Evolutionary conservation across 148 eudicot genomes (phyloP).

Genomic region (Hydrangea macrophylla): DNA sequence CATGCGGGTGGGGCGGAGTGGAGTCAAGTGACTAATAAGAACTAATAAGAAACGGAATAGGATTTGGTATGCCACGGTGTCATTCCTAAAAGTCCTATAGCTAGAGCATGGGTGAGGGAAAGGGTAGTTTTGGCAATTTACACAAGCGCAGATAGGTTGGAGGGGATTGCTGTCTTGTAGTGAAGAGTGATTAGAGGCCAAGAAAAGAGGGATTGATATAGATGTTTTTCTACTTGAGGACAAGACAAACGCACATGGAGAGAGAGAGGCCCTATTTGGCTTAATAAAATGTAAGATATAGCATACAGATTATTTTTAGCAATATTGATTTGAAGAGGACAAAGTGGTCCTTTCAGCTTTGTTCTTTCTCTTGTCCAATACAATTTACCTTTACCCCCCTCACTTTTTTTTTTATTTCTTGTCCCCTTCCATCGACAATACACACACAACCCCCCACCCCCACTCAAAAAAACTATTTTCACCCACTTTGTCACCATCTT

Average conservation of each 20-base stretch:
- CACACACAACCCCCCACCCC: constrained; percentile 26
- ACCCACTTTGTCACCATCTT: background rate
- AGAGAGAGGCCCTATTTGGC: background rate
- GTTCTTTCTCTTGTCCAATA: constrained; percentile 31
- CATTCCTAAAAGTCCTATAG: too few relatives aligned
- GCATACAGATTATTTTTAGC: too few relatives aligned
- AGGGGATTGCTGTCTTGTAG: too few relatives aligned
- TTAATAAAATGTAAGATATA: too few relatives aligned
- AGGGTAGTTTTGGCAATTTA: too few relatives aligned
- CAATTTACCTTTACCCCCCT: constrained; percentile 37
- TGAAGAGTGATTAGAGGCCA: background rate
- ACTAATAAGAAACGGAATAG: too few relatives aligned
- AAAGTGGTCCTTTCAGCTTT: constrained; percentile 32
- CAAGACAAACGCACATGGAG: constrained; percentile 30
- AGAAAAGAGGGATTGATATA: background rate
- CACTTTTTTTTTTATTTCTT: constrained; percentile 36
- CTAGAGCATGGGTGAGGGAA: too few relatives aligned
- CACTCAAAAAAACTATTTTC: constrained; percentile 2
- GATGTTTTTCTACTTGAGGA: constrained; percentile 40
- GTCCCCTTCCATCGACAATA: constrained; percentile 30
- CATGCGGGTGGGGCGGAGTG: too few relatives aligned
- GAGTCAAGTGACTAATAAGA: too few relatives aligned
- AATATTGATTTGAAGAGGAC: constrained; percentile 12
- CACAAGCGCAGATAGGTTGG: too few relatives aligned
- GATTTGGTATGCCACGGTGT: too few relatives aligned